phyloP scores from a whole-genome alignment of 2,329 filamentous ascomycete genomes.

The Fusarium napiforme region DNA sequence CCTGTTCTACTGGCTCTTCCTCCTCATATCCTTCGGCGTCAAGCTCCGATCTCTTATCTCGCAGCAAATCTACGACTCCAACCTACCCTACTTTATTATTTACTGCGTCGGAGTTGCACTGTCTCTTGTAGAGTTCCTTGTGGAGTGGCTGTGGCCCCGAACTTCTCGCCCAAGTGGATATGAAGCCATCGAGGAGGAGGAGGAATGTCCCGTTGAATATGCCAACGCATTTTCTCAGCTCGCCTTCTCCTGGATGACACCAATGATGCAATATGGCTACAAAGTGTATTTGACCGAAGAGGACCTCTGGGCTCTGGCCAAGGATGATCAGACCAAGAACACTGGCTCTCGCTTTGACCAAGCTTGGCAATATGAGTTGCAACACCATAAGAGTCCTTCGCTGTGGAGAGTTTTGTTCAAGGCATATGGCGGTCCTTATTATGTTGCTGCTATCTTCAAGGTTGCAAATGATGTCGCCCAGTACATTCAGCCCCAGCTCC shows the following conservation, averaged over 20 bases:
- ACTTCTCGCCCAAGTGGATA: conserved; percentile 67
- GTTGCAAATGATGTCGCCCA: conserved; percentile 85
- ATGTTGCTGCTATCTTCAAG: conserved; percentile 86
- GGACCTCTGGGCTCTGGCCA: conserved; percentile 92
- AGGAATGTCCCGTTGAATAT: conserved; percentile 82
- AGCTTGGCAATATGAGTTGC: conserved; percentile 82
- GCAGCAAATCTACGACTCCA: conserved; percentile 74
- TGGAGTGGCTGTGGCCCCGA: conserved; percentile 92
- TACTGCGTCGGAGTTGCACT: conserved; percentile 79
- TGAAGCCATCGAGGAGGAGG: conserved; percentile 67
- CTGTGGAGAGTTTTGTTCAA: conserved; percentile 88
- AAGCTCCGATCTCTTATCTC: conserved; percentile 89
- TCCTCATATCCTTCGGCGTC: conserved; percentile 79
- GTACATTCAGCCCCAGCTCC: conserved; percentile 90
- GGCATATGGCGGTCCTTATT: conserved; percentile 87
- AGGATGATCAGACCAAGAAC: conserved; percentile 78
- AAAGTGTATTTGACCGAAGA: conserved; percentile 91
- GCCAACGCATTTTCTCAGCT: conserved; percentile 93
- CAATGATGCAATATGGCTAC: conserved; percentile 95
- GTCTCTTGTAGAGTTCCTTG: conserved; percentile 74
- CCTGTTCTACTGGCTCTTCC: conserved; percentile 91
- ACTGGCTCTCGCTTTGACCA: conserved; percentile 77
- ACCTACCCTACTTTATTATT: conserved; percentile 79
- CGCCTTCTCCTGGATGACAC: conserved; percentile 99
- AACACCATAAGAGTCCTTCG: conserved; percentile 70